A percentile compares a stretch with the other conserved stretches of the same genome.
phyloP scores from a whole-genome alignment of 441 rosid genomes.

The Kokia cookei region DNA sequence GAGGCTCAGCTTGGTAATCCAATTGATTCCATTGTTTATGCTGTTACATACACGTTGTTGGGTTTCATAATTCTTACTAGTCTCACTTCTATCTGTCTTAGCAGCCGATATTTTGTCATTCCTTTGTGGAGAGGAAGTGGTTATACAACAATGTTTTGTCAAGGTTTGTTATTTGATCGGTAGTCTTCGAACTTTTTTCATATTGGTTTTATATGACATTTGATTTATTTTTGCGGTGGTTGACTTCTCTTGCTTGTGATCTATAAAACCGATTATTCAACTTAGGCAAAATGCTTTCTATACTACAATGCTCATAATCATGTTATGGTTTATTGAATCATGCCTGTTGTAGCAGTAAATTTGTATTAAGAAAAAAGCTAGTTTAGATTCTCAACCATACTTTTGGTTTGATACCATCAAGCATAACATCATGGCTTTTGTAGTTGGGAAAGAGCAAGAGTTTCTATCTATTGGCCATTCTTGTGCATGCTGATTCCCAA shows the following conservation, averaged over 20 bases:
- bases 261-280: neutral
- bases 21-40: conserved; percentile 4
- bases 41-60: neutral
- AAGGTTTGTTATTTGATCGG: conserved; percentile 46
- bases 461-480: neutral
- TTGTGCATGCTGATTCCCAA: neutral
- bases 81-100: conserved; percentile 8
- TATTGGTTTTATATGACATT: neutral
- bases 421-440: neutral
- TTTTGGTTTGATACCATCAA: neutral
- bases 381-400: neutral
- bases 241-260: neutral
- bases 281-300: neutral
- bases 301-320: neutral
- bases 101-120: conserved; percentile 81
- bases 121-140: conserved; percentile 90
- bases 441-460: neutral
- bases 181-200: neutral
- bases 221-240: neutral
- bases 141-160: conserved; percentile 82
- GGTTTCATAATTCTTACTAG: neutral
- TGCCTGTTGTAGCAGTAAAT: neutral
- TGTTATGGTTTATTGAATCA: neutral
- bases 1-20: conserved; percentile 75
- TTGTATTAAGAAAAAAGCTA: neutral